Base-by-base conservation (phyloP, 179 eudicot genomes). In the Amaranthus tricolor region DNA sequence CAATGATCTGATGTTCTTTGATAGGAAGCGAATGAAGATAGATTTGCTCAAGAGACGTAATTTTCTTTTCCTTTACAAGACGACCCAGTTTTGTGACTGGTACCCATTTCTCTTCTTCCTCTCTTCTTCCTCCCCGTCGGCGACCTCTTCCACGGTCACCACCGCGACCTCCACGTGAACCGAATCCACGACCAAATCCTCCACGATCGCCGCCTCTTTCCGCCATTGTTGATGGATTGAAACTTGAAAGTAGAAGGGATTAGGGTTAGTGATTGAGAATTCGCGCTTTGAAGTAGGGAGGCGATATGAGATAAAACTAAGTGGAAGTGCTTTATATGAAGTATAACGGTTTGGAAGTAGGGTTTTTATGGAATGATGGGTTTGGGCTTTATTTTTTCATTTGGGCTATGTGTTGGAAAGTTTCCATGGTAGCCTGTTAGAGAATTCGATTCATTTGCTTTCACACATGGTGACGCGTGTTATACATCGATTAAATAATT, bases 1-100 rank as follows among this genome's bases (percentile, higher is more conserved):
- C 93, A n/a, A 89, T 71, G 78, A 89, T 89, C 54, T 89, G 93
- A 69, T 85, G 84, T 79, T 87, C 93, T 76, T 89, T 89, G 81
- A 89, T 79, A 14, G 93, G 93, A 51, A 89, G 88, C 0, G 89
- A 87, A 62, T 88, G 89, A 31, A 88, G 89, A 80, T 86, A 88
- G 75, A 86, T 86, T 69, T 88, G 87, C 68, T 89, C 90, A 0
- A 89, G 53, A 40, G 82, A 76, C 0, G 68, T 61, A 77, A 89
- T 89, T 54, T 84, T 89, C 0, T 84, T 80, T 9, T 85, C 89
- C 14, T 73, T 77, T 1, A 89, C 90, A 24, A 89, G 82, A 12
- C 93, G 84, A 9, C 90, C 93, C 0, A 87, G 88, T 69, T 89
- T 89, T 2, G 94, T 89, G 15, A 86, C 87, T 7, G 90, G 92